Conservation (phyloP, 352 stramenopile genomes). For the Pythium sukuiense region DNA sequence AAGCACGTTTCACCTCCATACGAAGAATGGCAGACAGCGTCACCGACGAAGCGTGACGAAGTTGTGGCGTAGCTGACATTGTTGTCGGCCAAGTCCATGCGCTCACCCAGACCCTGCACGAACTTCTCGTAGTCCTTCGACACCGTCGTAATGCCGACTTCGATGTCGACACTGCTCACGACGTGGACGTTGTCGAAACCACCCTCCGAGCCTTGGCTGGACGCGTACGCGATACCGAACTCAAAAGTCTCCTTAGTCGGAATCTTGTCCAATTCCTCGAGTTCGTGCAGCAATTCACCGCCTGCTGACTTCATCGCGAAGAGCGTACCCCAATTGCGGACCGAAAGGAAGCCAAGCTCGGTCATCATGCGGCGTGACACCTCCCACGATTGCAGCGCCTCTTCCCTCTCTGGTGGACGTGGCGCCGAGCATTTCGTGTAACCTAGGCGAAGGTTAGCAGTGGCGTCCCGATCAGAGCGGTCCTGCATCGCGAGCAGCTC, state of each 20-base stretch:
- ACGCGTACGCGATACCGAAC: slow-evolving; percentile 74
- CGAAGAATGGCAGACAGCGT: slow-evolving; percentile 65
- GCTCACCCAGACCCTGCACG: slow-evolving; percentile 63
- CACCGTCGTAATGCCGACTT: slow-evolving; percentile 27
- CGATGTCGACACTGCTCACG: slow-evolving; percentile 41
- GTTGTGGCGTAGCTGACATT: slow-evolving; percentile 17
- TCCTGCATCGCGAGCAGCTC: slow-evolving; percentile 62
- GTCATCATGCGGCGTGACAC: slow-evolving; percentile 83
- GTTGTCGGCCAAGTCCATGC: slow-evolving; percentile 36
- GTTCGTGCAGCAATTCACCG: slow-evolving; percentile 56
- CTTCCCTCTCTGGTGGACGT: slow-evolving; percentile 50
- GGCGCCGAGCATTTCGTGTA: slow-evolving; percentile 33
- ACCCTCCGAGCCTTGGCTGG: slow-evolving; percentile 60
- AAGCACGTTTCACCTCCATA: slow-evolving; percentile 82
- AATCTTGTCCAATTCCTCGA: slow-evolving; percentile 75
- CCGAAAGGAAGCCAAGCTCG: slow-evolving; percentile 77
- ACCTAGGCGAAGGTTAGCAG: slow-evolving; percentile 13
- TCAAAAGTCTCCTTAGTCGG: slow-evolving; percentile 81
- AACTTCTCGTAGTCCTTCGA: slow-evolving; percentile 70
- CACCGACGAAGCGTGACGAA: slow-evolving; percentile 21
- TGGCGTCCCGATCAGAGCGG: slow-evolving; percentile 42
- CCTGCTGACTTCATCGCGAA: slow-evolving; percentile 71
- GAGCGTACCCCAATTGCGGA: slow-evolving; percentile 83
- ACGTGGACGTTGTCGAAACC: slow-evolving; percentile 80
- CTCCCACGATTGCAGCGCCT: slow-evolving; percentile 64